phyloP scores from a whole-genome alignment of 2,329 filamentous ascomycete species.

The Colletotrichum orbiculare region DNA sequence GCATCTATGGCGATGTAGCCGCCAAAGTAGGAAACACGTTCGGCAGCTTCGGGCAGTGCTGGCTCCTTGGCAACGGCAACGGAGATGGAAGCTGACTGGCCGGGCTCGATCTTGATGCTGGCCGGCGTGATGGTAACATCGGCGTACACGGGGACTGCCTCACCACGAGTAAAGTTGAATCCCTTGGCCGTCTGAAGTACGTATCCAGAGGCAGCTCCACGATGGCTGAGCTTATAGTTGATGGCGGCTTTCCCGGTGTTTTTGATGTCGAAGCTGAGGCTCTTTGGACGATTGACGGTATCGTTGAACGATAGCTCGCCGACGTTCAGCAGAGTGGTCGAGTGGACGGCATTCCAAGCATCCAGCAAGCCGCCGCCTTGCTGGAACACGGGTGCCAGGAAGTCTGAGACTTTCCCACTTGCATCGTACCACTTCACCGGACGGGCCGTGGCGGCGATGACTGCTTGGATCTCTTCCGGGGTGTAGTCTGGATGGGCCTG shows the following conservation, averaged over 20 bases:
- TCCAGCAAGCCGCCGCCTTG: slow-evolving; percentile 53
- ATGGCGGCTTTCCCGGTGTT: slow-evolving; percentile 46
- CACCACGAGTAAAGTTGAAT: slow-evolving; percentile 9
- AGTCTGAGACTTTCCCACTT: background rate
- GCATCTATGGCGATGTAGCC: slow-evolving; percentile 43
- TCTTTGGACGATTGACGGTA: slow-evolving; percentile 47
- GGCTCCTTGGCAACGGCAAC: slow-evolving; percentile 35
- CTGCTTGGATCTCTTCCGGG: slow-evolving; percentile 37
- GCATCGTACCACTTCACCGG: slow-evolving; percentile 39
- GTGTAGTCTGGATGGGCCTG: slow-evolving; percentile 37
- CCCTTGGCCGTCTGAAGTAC: slow-evolving; percentile 36
- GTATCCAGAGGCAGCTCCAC: slow-evolving; percentile 46
- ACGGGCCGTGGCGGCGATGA: slow-evolving; percentile 41
- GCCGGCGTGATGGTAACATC: slow-evolving; percentile 10
- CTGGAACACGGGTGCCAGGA: slow-evolving; percentile 47
- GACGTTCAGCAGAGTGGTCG: slow-evolving; percentile 45
- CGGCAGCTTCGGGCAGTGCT: slow-evolving; percentile 28
- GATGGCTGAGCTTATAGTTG: slow-evolving; percentile 47
- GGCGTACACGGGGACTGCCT: slow-evolving; percentile 10
- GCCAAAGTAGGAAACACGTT: slow-evolving; percentile 43
- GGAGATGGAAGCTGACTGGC: slow-evolving; percentile 31
- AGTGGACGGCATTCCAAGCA: slow-evolving; percentile 48
- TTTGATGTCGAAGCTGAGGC: slow-evolving; percentile 47
- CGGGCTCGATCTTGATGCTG: slow-evolving; percentile 38
- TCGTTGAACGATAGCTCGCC: slow-evolving; percentile 53